Conservation (phyloP, 148 eudicot genomes). For the Beta vulgaris region DNA sequence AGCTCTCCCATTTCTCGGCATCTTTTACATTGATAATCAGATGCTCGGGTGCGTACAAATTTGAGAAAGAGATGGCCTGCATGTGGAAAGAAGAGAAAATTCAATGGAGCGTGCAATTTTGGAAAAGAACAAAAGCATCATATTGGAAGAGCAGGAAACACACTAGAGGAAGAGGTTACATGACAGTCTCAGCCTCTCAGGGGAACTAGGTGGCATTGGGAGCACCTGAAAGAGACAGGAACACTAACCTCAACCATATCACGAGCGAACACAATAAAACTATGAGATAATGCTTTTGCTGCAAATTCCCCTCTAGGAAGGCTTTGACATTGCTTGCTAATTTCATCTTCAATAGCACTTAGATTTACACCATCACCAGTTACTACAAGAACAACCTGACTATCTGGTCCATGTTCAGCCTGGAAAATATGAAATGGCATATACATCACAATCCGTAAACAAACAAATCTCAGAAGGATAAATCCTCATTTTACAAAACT, state of each 20-base stretch:
- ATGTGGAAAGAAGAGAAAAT: constrained; percentile 11
- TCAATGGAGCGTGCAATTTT: not conserved
- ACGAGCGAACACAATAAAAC: constrained; percentile 76
- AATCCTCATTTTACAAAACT: not conserved
- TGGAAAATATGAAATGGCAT: constrained; percentile 31
- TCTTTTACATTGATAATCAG: constrained; percentile 88
- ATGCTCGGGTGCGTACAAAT: constrained; percentile 96
- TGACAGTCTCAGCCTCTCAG: too few relatives aligned
- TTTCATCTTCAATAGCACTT: constrained; percentile 64
- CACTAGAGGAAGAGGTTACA: too few relatives aligned
- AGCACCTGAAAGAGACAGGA: constrained; percentile 11
- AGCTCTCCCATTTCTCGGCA: constrained; percentile 98
- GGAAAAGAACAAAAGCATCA: not conserved
- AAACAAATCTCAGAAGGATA: not conserved
- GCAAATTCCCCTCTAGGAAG: constrained; percentile 96
- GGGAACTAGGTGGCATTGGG: not conserved
- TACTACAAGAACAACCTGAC: constrained; percentile 93
- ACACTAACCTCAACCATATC: constrained; percentile 93
- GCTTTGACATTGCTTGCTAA: constrained; percentile 69
- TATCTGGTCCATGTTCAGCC: constrained; percentile 99
- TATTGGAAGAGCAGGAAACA: not conserved
- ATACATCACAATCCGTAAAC: constrained; percentile 3
- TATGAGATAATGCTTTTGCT: constrained; percentile 77
- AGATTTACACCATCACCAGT: constrained; percentile 83
- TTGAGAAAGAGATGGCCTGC: constrained; percentile 90